A percentile compares a stretch with the other conserved stretches of the same genome.
Conservation (phyloP, 2,329 filamentous ascomycete genomes). For the Phialophora macrospora region DNA sequence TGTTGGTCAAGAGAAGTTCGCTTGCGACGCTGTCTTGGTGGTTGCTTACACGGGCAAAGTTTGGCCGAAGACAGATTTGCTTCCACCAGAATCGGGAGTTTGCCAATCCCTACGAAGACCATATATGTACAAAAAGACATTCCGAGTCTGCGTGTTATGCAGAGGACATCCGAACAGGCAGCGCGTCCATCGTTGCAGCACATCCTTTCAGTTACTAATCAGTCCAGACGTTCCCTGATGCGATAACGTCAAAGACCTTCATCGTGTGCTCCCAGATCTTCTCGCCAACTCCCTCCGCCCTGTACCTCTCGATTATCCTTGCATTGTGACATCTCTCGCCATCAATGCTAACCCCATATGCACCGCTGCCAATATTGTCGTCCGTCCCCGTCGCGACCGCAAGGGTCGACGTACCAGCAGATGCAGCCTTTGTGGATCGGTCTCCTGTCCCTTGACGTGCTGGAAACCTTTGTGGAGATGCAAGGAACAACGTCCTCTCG, state of each 20-base stretch:
- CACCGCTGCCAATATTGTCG: constrained; percentile 22
- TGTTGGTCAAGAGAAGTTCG: no score
- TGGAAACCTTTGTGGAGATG: constrained; percentile 4
- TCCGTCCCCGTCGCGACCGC: constrained; percentile 13
- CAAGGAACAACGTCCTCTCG: background rate
- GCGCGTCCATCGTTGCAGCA: background rate
- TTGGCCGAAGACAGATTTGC: no score
- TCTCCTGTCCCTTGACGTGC: constrained; percentile 3
- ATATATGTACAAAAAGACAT: no score
- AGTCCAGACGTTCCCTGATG: constrained; percentile 8
- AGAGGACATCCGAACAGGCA: no score
- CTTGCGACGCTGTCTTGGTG: no score
- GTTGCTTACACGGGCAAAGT: no score
- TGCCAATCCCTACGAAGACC: no score
- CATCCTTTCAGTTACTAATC: background rate
- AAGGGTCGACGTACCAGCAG: constrained; percentile 3
- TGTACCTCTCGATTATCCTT: constrained; percentile 23
- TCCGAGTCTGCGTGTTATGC: no score
- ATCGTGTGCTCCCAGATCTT: constrained; percentile 31
- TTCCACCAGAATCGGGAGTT: no score
- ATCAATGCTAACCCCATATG: constrained; percentile 19
- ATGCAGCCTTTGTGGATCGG: background rate
- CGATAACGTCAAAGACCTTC: constrained; percentile 26
- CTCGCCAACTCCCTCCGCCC: constrained; percentile 23
- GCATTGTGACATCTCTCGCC: constrained; percentile 23